phyloP scores from a whole-genome alignment of 371 early-diverging fungal genomes.

The Mortierella sp. region DNA sequence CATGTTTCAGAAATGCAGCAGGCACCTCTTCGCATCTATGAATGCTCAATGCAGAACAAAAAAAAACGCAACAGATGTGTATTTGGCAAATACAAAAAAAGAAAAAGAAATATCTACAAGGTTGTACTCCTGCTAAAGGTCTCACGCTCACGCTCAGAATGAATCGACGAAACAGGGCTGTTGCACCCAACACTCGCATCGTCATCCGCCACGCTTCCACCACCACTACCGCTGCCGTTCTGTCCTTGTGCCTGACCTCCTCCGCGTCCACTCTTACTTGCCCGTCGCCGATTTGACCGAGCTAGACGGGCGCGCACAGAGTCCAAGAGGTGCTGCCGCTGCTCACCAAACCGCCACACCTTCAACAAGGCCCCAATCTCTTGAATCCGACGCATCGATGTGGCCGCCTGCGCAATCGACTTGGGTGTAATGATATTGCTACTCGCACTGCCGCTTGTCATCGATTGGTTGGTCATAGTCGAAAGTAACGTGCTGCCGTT shows the following conservation, averaged over 20 bases:
- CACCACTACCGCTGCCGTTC: neutral
- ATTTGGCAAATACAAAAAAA: neutral
- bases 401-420: constrained; percentile 40
- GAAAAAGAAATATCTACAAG: constrained; percentile 8
- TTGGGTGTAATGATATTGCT: constrained; percentile 40
- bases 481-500: constrained; percentile 14
- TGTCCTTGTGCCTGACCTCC: constrained; percentile 12
- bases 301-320: constrained; percentile 38
- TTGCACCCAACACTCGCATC: constrained; percentile 12
- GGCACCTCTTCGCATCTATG: too few species aligned
- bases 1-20: too few species aligned
- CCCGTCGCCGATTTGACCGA: constrained; percentile 32
- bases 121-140: neutral
- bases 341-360: constrained; percentile 50
- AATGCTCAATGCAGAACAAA: too few species aligned
- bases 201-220: constrained; percentile 7
- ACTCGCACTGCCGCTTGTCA: neutral
- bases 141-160: constrained; percentile 15
- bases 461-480: neutral
- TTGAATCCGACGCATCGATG: constrained; percentile 33
- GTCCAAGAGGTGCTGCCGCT: constrained; percentile 39
- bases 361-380: constrained; percentile 46
- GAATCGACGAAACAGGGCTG: constrained; percentile 15
- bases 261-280: constrained; percentile 13
- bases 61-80: neutral